These are phyloP conservation scores for Gypsophila paniculata DNA, from an alignment of 179 eudicot species.

Conservation along the genomic window DNA sequence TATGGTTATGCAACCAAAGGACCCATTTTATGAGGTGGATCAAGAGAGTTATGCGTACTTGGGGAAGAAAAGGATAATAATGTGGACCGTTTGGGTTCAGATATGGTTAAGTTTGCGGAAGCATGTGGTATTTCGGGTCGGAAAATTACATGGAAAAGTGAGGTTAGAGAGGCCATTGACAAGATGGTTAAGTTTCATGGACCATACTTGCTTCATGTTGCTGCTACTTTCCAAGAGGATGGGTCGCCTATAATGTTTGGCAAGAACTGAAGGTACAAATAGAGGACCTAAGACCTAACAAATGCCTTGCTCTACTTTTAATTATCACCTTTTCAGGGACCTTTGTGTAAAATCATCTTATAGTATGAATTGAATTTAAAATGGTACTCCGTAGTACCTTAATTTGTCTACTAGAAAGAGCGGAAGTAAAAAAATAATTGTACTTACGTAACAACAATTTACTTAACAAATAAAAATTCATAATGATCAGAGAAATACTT, in stretches of 20 bases:
- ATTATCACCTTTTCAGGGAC: not conserved
- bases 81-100: not conserved
- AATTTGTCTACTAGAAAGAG: no score
- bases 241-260: not conserved
- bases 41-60: not conserved
- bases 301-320: not conserved
- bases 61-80: not conserved
- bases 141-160: not conserved
- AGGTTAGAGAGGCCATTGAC: not conserved
- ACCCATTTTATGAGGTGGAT: not conserved
- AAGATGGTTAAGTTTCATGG: conserved; percentile 10
- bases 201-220: conserved; percentile 17
- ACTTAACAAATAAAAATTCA: no score
- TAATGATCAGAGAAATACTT: no score
- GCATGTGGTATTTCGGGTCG: conserved; percentile 2
- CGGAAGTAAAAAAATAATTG: no score
- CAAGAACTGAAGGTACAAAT: not conserved
- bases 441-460: no score
- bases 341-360: no score
- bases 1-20: not conserved
- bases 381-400: no score
- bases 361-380: no score
- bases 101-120: not conserved
- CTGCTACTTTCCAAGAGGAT: not conserved
- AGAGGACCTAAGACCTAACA: no score